Percentiles rank a stretch among this genome's conserved stretches.
These are phyloP conservation scores for Coemansia aciculifera DNA, from an alignment of 192 early-diverging fungal genomes.

Conservation along the genomic window DNA sequence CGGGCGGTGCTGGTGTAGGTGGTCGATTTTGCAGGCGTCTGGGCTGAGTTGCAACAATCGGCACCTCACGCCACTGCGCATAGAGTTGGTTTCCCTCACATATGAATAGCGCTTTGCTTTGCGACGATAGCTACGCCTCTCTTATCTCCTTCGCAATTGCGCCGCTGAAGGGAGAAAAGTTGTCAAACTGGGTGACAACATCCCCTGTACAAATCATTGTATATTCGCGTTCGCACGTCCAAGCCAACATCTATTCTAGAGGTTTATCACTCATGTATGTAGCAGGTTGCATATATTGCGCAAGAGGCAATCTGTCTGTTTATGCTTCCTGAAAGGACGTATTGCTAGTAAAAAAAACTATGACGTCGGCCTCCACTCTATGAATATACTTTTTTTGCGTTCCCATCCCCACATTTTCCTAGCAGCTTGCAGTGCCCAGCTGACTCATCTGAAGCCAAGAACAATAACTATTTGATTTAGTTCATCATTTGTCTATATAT, in stretches of 20 bases:
- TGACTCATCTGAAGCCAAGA: neutral
- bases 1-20: neutral
- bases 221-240: neutral
- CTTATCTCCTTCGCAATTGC: neutral
- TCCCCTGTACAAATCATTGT: neutral
- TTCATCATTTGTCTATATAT: slow-evolving; percentile 1
- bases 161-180: neutral
- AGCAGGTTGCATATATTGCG: neutral
- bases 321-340: neutral
- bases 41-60: neutral
- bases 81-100: neutral
- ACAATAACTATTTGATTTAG: slow-evolving; percentile 6
- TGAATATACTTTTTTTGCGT: neutral
- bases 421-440: slow-evolving; percentile 8
- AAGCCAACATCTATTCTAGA: neutral
- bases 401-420: slow-evolving; percentile 9
- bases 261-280: neutral
- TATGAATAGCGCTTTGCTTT: neutral
- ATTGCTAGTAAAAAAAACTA: neutral
- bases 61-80: slow-evolving; percentile 3
- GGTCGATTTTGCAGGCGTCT: neutral
- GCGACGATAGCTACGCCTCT: neutral
- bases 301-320: slow-evolving; percentile 3
- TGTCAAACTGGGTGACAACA: neutral
- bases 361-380: neutral